A percentile compares a stretch with the other conserved stretches of the same genome.
phyloP scores from a whole-genome alignment of 257 asterid genomes.

The Ilex aquifolium region DNA sequence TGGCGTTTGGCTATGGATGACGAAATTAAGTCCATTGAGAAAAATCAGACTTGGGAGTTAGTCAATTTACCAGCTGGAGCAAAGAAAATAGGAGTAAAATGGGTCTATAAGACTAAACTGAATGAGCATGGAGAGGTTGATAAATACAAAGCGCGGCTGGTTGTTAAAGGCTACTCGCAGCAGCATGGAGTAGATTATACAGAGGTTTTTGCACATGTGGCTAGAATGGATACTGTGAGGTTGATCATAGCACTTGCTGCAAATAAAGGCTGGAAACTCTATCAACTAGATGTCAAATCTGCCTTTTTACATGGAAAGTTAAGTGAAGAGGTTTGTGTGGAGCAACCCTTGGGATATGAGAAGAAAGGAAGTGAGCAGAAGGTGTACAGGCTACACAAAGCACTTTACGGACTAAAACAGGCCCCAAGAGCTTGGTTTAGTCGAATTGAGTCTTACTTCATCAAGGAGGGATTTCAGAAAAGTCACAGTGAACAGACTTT shows the following conservation, averaged over 20 bases:
- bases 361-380: background rate
- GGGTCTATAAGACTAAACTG: no score
- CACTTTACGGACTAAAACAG: background rate
- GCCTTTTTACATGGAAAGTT: background rate
- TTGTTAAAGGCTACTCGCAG: no score
- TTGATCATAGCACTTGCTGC: background rate
- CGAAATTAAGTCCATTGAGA: no score
- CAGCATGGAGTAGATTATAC: no score
- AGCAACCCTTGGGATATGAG: background rate
- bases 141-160: no score
- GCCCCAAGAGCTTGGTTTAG: slow-evolving; percentile 8
- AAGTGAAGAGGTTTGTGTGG: background rate
- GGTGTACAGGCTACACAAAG: slow-evolving; percentile 1
- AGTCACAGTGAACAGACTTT: background rate
- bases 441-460: background rate
- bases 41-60: no score
- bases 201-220: background rate
- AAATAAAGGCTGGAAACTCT: background rate
- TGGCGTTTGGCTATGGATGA: no score
- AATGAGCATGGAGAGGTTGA: no score
- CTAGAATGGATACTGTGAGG: background rate
- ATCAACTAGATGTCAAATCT: background rate
- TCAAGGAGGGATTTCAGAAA: slow-evolving; percentile 4
- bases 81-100: no score
- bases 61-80: no score